Conservation (phyloP, 192 early-diverging fungal genomes). For the Lobosporangium transversale region DNA sequence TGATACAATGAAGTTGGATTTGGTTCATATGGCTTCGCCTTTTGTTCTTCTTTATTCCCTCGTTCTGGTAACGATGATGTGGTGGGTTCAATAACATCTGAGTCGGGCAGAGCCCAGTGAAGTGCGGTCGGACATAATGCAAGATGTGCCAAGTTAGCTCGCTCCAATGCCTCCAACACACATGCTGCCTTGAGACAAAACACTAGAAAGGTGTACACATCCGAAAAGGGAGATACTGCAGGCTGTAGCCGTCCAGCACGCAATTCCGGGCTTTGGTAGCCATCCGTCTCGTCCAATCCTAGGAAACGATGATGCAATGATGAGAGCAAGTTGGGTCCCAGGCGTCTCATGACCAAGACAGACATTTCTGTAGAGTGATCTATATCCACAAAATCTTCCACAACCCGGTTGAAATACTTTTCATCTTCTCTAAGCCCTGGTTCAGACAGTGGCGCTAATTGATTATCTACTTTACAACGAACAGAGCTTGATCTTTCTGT, state of each 20-base stretch:
- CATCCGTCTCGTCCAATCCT: slow-evolving; percentile 32
- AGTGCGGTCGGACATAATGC: slow-evolving; percentile 39
- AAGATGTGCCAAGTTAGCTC: slow-evolving; percentile 38
- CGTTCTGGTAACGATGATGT: too few species aligned
- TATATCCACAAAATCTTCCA: slow-evolving; percentile 45
- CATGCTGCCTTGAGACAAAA: slow-evolving; percentile 41
- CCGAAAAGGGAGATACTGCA: slow-evolving; percentile 24
- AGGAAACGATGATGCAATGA: slow-evolving; percentile 14
- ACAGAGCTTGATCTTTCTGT: too few species aligned
- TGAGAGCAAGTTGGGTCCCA: slow-evolving; percentile 43
- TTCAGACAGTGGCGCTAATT: too few species aligned
- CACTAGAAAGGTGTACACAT: slow-evolving; percentile 28
- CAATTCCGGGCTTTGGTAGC: slow-evolving; percentile 12
- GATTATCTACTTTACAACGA: too few species aligned
- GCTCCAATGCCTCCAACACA: slow-evolving; percentile 34
- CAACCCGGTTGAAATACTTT: slow-evolving; percentile 44
- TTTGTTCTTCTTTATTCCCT: background rate
- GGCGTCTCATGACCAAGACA: slow-evolving; percentile 27
- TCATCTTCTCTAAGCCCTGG: slow-evolving; percentile 25
- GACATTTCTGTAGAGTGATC: slow-evolving; percentile 28
- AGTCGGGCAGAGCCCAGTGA: slow-evolving; percentile 29
- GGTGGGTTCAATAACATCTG: background rate
- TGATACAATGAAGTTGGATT: slow-evolving; percentile 33
- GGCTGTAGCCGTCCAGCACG: background rate
- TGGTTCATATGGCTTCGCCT: background rate